Evolutionary conservation across 108 stramenopile species (phyloP).

Genomic region (Conticribra weissflogii): DNA sequence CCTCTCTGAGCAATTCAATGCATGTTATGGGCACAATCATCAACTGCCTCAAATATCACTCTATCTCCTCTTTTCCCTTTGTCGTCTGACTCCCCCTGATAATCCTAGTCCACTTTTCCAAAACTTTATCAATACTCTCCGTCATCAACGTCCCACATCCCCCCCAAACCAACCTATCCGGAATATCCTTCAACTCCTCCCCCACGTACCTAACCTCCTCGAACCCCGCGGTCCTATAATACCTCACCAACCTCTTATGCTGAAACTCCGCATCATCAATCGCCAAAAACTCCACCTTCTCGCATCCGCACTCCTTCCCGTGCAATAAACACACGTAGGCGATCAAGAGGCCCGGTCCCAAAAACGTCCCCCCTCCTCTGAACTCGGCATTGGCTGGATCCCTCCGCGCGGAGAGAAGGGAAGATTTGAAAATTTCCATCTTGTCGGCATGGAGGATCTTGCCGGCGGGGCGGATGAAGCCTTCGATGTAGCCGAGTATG

Average conservation of each 20-base stretch:
- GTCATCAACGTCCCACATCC: conserved; percentile 86
- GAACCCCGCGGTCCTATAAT: conserved; percentile 75
- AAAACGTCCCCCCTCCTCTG: conserved; percentile 54
- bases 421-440: conserved; percentile 76
- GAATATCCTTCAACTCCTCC: conserved; percentile 75
- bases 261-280: conserved; percentile 86
- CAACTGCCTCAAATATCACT: too few relatives aligned
- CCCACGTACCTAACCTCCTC: conserved; percentile 81
- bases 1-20: too few relatives aligned
- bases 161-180: conserved; percentile 88
- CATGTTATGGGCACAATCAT: too few relatives aligned
- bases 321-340: conserved; percentile 72
- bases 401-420: conserved; percentile 46
- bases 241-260: conserved; percentile 76
- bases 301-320: conserved; percentile 60
- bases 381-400: conserved; percentile 54
- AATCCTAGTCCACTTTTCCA: conserved; percentile 59
- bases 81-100: too few relatives aligned
- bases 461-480: conserved; percentile 72
- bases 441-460: conserved; percentile 80
- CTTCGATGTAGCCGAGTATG: conserved; percentile 82
- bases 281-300: conserved; percentile 69
- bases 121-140: conserved; percentile 54
- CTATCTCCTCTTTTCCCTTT: too few relatives aligned
- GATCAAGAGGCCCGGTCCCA: conserved; percentile 73